Conservation (phyloP, 768 basidiomycete genomes). For the Boletus rubescentipes region DNA sequence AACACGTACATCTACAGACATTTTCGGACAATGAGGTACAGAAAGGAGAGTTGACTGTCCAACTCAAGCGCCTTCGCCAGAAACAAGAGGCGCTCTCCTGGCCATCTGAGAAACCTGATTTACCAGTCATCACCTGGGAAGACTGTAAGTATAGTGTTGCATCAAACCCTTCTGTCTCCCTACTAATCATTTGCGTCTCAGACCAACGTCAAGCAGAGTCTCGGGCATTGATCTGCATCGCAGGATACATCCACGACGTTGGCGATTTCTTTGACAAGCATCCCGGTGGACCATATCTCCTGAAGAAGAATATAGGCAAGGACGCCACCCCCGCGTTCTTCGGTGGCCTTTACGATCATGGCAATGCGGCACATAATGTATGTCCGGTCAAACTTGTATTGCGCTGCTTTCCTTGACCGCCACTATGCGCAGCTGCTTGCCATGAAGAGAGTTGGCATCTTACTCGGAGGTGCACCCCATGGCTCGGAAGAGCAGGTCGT, state of each 20-base stretch:
- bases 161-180: too few relatives aligned
- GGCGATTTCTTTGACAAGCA: slow-evolving; percentile 80
- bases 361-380: slow-evolving; percentile 80
- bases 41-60: slow-evolving; percentile 90
- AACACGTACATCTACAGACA: slow-evolving; percentile 22
- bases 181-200: slow-evolving; percentile 26
- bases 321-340: slow-evolving; percentile 92
- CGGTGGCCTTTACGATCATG: slow-evolving; percentile 82
- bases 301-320: slow-evolving; percentile 81
- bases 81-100: slow-evolving; percentile 72
- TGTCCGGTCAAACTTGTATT: slow-evolving; percentile 20
- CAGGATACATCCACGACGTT: slow-evolving; percentile 90
- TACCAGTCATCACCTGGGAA: slow-evolving; percentile 87
- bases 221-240: slow-evolving; percentile 82
- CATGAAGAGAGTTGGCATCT: slow-evolving; percentile 12
- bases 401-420: background rate
- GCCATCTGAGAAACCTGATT: slow-evolving; percentile 69
- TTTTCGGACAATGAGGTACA: slow-evolving; percentile 59
- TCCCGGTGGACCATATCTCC: slow-evolving; percentile 79
- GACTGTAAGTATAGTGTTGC: slow-evolving; percentile 51
- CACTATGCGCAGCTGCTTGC: background rate
- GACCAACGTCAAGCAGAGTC: slow-evolving; percentile 76
- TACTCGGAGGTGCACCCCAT: slow-evolving; percentile 6
- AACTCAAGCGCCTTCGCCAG: slow-evolving; percentile 77
- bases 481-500: slow-evolving; percentile 1